Evolutionary conservation across 2,329 filamentous ascomycete genomes (phyloP), one percentile per base, ranked within the genome.

Genomic region (Penicillium sp.): DNA sequence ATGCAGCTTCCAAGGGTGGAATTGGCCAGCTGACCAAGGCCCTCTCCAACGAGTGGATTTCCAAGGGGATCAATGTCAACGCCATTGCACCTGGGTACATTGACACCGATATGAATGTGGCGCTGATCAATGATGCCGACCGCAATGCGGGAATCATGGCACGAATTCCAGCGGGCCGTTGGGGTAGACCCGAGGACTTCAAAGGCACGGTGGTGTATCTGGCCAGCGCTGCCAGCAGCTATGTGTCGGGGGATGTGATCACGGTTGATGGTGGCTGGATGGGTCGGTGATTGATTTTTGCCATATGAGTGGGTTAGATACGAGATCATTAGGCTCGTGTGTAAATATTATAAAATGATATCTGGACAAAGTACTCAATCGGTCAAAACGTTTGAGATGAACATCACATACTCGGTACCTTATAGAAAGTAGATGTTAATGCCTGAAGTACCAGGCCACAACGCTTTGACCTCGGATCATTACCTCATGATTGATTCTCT

Each of bases 201-300:
- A 89, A 89, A 70, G 88, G 87, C 0, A 80, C 78, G 0, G 75
- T 82, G 0, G 82, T 94, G 17, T 94, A 79, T 55, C 66, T 95
- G 46, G 85, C 85, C 1, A 83, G 84, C 55, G 74, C 69, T 58
- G 84, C 82, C n/a, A 85, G 84, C 59, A 77, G 71, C 7, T 94
- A 94, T 67, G 82, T 94, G 25, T 86, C 76, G 50, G 88, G 88
- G 0, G 85, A 94, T 65, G 71, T 87, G 4, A 59, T 95, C 51
- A 82, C 84, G 16, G 85, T 95, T 31, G 89, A 95, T 64, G 88
- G 88, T 6, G 88, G 88, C 8, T 95, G 86, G 87, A 93, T 94
- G 87, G 87, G 85, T 1, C 73, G 86, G 71, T 93, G 70, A 50
- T 16, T 13, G n/a, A 25, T 22, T 11, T 27, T 36, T 10, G 28